Evolutionary conservation across 805 yeast species (phyloP), one percentile per base, ranked within the genome.

Genomic region (Candida boleticola): DNA sequence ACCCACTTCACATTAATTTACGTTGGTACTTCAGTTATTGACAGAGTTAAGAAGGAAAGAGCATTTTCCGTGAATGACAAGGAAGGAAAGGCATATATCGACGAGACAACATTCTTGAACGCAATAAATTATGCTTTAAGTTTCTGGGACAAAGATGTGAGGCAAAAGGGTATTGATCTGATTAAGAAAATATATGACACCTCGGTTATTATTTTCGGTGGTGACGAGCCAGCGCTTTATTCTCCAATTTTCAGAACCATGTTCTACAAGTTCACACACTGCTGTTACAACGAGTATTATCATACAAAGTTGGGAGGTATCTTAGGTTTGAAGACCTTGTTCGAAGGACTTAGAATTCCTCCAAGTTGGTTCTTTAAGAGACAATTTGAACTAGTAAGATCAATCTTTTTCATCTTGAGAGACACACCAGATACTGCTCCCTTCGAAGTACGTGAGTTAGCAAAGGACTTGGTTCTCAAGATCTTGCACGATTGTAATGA

Each of bases 391-490:
- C 72, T 93, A 26, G 80, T 88, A 2, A 76, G 96, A 36, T 89
- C 97, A 0, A 76, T 93, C 60, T 81, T 92, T 50, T 95, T 89
- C 63, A 95, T 92, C 2, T 68, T 92, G 46, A 79, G 95, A 55
- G 99, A 93, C 54, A 84, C 95, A 0, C 90, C 96, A 0, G 74
- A 81, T 1, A 95, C 90, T 36, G 93, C 92, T 2, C 97, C 98
- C 0, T 74, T 80, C 36, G 80, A 76, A 46, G 95, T 92, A 11
- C 73, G 89, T 30, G 76, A 75, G 2, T 76, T 79, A 44, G 96
- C 98, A 0, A 79, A 80, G 46, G 73, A 74, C 2, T 67, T 93
- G 46, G 80, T 89, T 4, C 62, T 82, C 43, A 74, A 77, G 39
- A 70, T 89, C 16, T 61, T 95, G 29, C 73, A 66, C 26, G 79